Conservation (phyloP, 352 stramenopile genomes). For the Pythium sp. region DNA sequence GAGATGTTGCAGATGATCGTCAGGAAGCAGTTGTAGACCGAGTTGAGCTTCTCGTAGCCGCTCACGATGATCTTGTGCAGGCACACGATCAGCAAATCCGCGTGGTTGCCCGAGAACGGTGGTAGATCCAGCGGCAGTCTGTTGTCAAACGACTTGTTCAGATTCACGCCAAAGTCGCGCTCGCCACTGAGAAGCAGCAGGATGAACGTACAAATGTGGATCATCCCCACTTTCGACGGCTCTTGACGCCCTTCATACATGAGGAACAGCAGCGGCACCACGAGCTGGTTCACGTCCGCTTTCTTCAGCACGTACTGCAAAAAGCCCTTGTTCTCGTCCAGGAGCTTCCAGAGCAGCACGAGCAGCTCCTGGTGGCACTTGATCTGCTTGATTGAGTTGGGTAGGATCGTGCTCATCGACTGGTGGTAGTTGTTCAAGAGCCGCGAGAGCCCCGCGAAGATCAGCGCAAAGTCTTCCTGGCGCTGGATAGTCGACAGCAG, state of each 20-base stretch:
- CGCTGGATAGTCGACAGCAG: constrained; percentile 67
- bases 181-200: constrained; percentile 96
- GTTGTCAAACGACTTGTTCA: constrained; percentile 96
- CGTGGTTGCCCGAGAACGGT: constrained; percentile 94
- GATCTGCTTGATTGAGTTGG: constrained; percentile 92
- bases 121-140: constrained; percentile 94
- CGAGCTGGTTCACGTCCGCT: constrained; percentile 92
- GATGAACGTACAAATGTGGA: constrained; percentile 99
- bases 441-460: constrained; percentile 93
- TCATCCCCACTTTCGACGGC: constrained; percentile 92
- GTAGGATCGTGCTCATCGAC: constrained; percentile 92
- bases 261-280: constrained; percentile 83
- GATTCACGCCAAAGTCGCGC: constrained; percentile 94
- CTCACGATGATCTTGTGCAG: constrained; percentile 98
- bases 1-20: constrained; percentile 99
- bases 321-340: constrained; percentile 97
- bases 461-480: constrained; percentile 89
- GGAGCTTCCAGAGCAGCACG: constrained; percentile 97
- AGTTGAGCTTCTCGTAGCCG: constrained; percentile 95
- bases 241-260: constrained; percentile 95
- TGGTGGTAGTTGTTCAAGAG: constrained; percentile 97
- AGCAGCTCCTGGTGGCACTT: constrained; percentile 97
- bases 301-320: constrained; percentile 92
- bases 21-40: constrained; percentile 98
- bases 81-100: constrained; percentile 96